A percentile compares a stretch with the other conserved stretches of the same genome.
phyloP scores from a whole-genome alignment of 345 rosid species.

The Citrus sinensis region DVS_A1.0 CM039167.1:399001-399500 shows the following conservation, averaged over 20 bases:
- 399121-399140: constrained; percentile 53
- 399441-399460: neutral
- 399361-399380: constrained; percentile 55
- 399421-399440: too few relatives aligned
- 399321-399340: constrained; percentile 56
- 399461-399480: neutral
- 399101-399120: constrained; percentile 57
- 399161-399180: too few relatives aligned
- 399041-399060: constrained; percentile 23
- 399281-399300: constrained; percentile 9
- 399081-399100: constrained; percentile 60
- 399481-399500: neutral
- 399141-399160: constrained; percentile 42
- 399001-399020: neutral
- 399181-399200: too few relatives aligned
- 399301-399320: constrained; percentile 38
- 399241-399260: too few relatives aligned
- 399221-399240: too few relatives aligned
- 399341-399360: constrained; percentile 45
- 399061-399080: constrained; percentile 46
- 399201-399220: too few relatives aligned
- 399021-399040: too few relatives aligned
- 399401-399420: constrained; percentile 10
- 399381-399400: constrained; percentile 79
- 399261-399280: neutral